These are phyloP conservation scores for Russula foetens DNA, from an alignment of 768 basidiomycete genomes.

Conservation along the genomic window DNA sequence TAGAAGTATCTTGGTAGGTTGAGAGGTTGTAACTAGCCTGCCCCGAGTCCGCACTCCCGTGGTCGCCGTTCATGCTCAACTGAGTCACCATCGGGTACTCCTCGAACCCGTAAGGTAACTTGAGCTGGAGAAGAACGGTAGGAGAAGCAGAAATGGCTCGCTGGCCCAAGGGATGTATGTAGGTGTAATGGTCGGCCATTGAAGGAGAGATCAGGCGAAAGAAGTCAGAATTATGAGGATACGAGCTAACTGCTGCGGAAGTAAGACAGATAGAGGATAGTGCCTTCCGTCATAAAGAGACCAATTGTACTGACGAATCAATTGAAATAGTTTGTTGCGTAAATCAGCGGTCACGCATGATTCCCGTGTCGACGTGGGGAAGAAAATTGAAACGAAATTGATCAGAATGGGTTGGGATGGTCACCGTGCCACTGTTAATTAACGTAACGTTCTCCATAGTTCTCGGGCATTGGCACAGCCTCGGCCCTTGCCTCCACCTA, in stretches of 20 bases:
- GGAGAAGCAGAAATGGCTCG: not conserved
- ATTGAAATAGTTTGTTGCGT: not conserved
- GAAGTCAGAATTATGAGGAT: not conserved
- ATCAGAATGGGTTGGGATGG: not conserved
- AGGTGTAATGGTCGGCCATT: conserved; percentile 1
- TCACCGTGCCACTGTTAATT: not conserved
- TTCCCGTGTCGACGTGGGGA: not conserved
- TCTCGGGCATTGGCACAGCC: not conserved
- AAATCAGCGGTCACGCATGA: not conserved
- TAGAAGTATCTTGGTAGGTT: not conserved
- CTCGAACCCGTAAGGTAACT: not conserved
- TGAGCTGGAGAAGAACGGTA: not conserved
- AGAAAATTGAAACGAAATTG: not conserved
- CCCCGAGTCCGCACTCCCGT: not conserved
- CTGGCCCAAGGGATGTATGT: not conserved
- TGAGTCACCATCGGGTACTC: not conserved
- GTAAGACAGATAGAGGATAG: not conserved
- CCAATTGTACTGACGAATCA: not conserved
- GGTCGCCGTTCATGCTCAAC: not conserved
- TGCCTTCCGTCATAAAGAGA: not conserved
- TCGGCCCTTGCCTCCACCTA: no score
- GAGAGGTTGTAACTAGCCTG: not conserved
- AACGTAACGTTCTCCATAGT: not conserved
- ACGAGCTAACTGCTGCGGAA: not conserved
- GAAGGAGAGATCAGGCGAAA: not conserved